Evolutionary conservation across 2,329 filamentous ascomycete species (phyloP), one percentile per base, ranked within the genome.

Genomic region (Cladosporium sp.): DNA sequence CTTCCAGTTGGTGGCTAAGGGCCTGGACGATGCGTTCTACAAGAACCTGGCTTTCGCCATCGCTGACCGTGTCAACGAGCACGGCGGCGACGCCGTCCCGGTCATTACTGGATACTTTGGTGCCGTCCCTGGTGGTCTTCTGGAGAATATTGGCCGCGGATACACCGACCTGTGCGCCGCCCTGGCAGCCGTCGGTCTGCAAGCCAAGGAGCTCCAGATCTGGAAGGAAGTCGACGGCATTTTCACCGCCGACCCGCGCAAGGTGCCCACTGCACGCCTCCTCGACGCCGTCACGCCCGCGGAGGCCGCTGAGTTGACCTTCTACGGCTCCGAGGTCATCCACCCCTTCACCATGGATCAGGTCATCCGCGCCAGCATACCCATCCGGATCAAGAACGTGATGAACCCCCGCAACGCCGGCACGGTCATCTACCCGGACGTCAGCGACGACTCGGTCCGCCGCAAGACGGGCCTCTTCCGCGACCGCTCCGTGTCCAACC

Each of bases 141-240:
- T 98, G 60, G 87, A 92, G 60, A 86, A 94, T 59, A 88, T 98
- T 56, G 93, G 93, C 16, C 85, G 93, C 60, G 93, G 93, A 25
- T 98, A 98, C 70, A 97, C 93, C 8, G 93, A 98, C 69, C 79
- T 98, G 40, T 97, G 93, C 67, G 92, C 93, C 11, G 91, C 93
- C 5, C 76, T 98, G 13, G 85, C 91, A 45, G 90, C 93, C 1
- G 92, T 98, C 8, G 92, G 90, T 3, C 74, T 94, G n/a, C 77
- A 82, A 60, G 93, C 93, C 1, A 75, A 85, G 48, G 93, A 98
- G 69, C 78, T 98, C 46, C 93, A 98, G 69, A 87, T 98, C 56
- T 97, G 93, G 93, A 98, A 98, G 73, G 93, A 98, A 67, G 93
- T 98, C 6, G 93, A 98, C 68, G 91, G 90, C 52, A 94, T 97